These are phyloP conservation scores for Dipodascopsis uninucleata DNA, from an alignment of 805 yeast genomes.

Conservation along the genomic window DNA sequence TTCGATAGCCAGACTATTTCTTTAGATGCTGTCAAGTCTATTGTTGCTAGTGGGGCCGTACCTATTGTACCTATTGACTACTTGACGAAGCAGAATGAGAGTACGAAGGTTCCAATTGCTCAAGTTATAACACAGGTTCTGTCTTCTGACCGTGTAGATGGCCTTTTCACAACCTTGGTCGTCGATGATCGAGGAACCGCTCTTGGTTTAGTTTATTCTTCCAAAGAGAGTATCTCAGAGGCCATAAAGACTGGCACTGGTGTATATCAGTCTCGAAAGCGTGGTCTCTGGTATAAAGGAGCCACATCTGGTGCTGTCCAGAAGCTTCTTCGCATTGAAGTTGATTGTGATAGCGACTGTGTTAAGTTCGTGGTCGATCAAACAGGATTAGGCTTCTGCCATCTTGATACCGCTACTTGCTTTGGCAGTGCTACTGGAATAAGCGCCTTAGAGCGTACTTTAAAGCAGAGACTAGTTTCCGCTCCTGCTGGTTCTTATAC, in stretches of 20 bases:
- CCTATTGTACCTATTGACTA: slow-evolving; percentile 25
- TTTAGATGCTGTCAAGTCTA: slow-evolving; percentile 7
- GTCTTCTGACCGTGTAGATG: slow-evolving; percentile 78
- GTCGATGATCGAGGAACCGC: slow-evolving; percentile 64
- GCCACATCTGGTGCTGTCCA: slow-evolving; percentile 96
- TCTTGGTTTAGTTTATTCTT: slow-evolving; percentile 88
- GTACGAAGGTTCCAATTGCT: slow-evolving; percentile 23
- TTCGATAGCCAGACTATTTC: slow-evolving; percentile 18
- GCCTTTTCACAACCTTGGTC: slow-evolving; percentile 79
- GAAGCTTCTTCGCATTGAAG: slow-evolving; percentile 56
- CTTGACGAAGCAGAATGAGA: slow-evolving; percentile 23
- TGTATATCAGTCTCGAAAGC: slow-evolving; percentile 84
- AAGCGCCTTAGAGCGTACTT: slow-evolving; percentile 60
- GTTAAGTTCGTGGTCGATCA: slow-evolving; percentile 83
- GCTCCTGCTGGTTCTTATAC: slow-evolving; percentile 97
- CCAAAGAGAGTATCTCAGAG: slow-evolving; percentile 71
- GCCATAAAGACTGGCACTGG: slow-evolving; percentile 81
- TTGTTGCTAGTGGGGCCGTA: slow-evolving; percentile 17
- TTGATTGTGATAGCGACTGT: slow-evolving; percentile 93
- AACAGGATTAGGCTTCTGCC: slow-evolving; percentile 88
- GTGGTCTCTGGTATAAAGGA: slow-evolving; percentile 95
- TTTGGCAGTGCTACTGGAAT: slow-evolving; percentile 72
- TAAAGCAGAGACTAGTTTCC: slow-evolving; percentile 54
- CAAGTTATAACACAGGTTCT: slow-evolving; percentile 14
- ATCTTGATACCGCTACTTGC: slow-evolving; percentile 75